Conservation (phyloP, 164 flowering plant species). For the Buxus sempervirens region DNA sequence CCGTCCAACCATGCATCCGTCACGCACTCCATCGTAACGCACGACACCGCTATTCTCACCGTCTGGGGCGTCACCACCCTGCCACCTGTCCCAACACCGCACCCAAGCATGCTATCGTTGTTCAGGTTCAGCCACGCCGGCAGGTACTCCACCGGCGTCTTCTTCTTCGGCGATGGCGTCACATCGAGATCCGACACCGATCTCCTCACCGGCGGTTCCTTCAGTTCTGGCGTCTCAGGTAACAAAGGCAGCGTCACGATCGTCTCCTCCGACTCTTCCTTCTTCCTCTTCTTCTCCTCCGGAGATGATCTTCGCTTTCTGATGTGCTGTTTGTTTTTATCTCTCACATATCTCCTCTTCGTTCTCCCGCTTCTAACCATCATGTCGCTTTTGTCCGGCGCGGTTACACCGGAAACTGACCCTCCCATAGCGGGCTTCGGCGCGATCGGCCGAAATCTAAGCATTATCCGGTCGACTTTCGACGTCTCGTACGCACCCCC, state of each 20-base stretch:
- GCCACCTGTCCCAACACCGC: neutral
- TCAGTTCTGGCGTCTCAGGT: conserved; percentile 55
- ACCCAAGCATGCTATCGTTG: neutral
- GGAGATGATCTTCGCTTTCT: conserved; percentile 19
- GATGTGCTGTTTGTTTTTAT: conserved; percentile 3
- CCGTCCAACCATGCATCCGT: conserved; percentile 53
- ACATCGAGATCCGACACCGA: conserved; percentile 4
- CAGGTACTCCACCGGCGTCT: neutral
- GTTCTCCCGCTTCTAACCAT: conserved; percentile 24
- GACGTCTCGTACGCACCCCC: conserved; percentile 39
- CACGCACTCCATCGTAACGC: conserved; percentile 67
- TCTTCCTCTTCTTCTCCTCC: conserved; percentile 19
- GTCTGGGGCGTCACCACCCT: conserved; percentile 25
- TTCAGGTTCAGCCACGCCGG: conserved; percentile 40
- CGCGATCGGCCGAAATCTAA: conserved; percentile 77
- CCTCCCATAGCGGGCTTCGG: conserved; percentile 58
- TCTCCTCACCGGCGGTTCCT: conserved; percentile 15
- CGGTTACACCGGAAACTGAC: conserved; percentile 26
- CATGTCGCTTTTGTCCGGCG: conserved; percentile 21
- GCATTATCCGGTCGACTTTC: conserved; percentile 63
- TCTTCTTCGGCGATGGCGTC: neutral
- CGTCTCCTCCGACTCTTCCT: conserved; percentile 12
- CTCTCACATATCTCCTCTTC: conserved; percentile 34
- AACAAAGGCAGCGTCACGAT: conserved; percentile 54
- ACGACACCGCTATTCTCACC: conserved; percentile 40